Conservation (phyloP, 345 rosid genomes). For the Barbarea vulgaris region DNA sequence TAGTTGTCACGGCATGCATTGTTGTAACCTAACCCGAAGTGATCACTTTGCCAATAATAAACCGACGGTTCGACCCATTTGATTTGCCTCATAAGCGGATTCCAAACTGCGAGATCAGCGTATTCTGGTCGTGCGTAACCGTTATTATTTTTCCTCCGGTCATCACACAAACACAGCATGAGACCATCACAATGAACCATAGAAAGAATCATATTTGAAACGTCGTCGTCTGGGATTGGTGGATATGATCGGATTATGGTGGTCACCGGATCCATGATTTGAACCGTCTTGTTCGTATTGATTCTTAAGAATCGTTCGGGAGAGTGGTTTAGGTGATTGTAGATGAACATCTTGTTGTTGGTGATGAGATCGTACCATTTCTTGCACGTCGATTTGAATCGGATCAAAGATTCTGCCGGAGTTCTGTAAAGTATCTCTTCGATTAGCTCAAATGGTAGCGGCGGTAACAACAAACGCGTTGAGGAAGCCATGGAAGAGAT, state of each 20-base stretch:
- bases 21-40: background rate
- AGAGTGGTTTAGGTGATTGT: background rate
- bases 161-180: background rate
- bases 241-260: background rate
- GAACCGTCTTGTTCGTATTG: background rate
- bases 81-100: background rate
- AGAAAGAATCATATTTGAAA: background rate
- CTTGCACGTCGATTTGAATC: background rate
- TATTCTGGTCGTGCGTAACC: rapidly evolving
- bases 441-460: background rate
- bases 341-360: background rate
- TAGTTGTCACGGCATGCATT: background rate
- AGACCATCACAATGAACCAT: background rate
- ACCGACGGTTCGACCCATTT: background rate
- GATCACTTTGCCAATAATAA: background rate
- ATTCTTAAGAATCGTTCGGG: background rate
- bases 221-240: background rate
- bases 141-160: background rate
- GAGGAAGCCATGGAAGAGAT: background rate
- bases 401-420: background rate
- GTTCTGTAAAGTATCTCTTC: background rate
- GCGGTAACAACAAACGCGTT: background rate
- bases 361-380: background rate
- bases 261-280: background rate
- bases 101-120: background rate